Evolutionary conservation across 495 filamentous ascomycete genomes (phyloP), one percentile per base, ranked within the genome.

Genomic region (Penicillium flavigenum): DNA sequence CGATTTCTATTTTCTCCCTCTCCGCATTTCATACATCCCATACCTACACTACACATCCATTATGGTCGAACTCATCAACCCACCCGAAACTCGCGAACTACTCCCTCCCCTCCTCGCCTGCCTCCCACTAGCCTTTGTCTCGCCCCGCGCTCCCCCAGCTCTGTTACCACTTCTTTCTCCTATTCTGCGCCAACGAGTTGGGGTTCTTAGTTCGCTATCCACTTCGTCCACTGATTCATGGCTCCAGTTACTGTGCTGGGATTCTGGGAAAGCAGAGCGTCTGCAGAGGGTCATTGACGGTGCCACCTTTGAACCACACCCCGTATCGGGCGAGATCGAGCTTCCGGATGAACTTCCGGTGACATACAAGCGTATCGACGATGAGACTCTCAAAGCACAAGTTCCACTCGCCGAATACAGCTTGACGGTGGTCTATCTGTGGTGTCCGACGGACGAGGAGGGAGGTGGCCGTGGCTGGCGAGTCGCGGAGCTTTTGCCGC

Each of bases 311-410:
- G 89, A 96, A 63, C 90, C 90, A 22, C 94, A 98, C 68, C 94
- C 94, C 8, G 88, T 88, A 7, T 96, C 91, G 1, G 94, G 95
- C 24, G 92, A 97, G 68, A 84, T 98, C 31, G 94, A 98, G 65
- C 67, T 88, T 8, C 78, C 79, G 14, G 87, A 90, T 48, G 81
- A 87, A 17, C 76, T 86, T 17, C 74, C 82, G 17, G 79, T 82
- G 29, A 73, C 74, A 8, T 96, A 92, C 72, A 83, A 83, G 56
- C 80, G 90, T 24, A 58, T 94, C 42, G 94, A 98, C 66, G 81
- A 85, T 42, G 94, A 98, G 66, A 98, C 94, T 0, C 76, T 97
- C 20, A 90, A 92, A 39, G 80, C 88, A 1, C 77, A 85, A 49
- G 73, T 91, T 1, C 64, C 77, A 1, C 58, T 88, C 10, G 63